Base-by-base conservation (phyloP, 2,329 filamentous ascomycete species). In the Cladosporium sp. region DNA sequence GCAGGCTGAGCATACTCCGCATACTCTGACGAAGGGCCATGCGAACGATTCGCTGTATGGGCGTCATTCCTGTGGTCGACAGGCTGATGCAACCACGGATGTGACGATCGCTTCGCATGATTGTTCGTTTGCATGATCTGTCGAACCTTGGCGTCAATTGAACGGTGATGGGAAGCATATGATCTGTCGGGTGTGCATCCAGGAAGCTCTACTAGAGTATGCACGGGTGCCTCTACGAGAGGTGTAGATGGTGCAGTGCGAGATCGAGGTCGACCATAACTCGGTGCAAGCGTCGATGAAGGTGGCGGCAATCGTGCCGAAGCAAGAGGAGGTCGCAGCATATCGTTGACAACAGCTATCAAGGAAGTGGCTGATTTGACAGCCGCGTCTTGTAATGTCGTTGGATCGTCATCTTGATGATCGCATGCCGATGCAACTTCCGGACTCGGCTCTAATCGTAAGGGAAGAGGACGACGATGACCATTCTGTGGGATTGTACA, bases 271-370 rank as follows among this genome's bases (percentile, higher is more conserved):
- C 75, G 67, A 54, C 69, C 67, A 38, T 71, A 70, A 55, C 71
- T 64, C 54, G 73, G 68, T 60, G 72, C 72, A 65, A 74, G 66
- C 65, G 70, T 63, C 3, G 47, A 50, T 30, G 28, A 20, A 19
- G 28, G 47, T 25, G 62, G 65, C 51, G 62, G 69, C 43, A 67
- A 57, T 60, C 67, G 67, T 40, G 68, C 66, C 59, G 68, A 70
- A 45, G 73, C 62, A 34, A 67, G 69, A 54, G 75, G 75, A 17
- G 75, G 76, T 39, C 72, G 72, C 25, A 78, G 68, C 66, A 76
- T 73, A 57, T 76, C 76, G 66, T 74, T 76, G 64, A 76, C 72
- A 20, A 73, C 72, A 34, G 71, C 69, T 61, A 77, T 70, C 40
- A 78, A 65, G 50, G 63, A 69, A 1, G 70, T 71, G 3, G 69